Percentiles rank a stretch among this genome's conserved stretches.
phyloP scores from a whole-genome alignment of 371 early-diverging fungal species.

The Lichtheimia ramosa region DNA sequence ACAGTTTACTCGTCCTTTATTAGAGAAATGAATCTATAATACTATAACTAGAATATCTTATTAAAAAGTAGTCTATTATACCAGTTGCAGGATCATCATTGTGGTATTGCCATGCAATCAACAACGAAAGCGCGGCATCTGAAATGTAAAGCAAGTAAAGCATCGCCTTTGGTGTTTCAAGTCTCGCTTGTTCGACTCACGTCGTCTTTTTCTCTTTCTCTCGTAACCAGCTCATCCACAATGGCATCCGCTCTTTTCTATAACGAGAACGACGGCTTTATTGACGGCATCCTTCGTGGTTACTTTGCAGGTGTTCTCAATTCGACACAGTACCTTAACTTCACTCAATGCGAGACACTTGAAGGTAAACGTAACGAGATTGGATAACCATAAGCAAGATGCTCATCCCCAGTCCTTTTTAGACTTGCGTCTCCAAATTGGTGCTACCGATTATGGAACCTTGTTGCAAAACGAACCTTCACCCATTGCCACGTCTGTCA shows the following conservation, averaged over 20 bases:
- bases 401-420: not conserved
- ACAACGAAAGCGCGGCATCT: too few species aligned
- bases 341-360: slow-evolving; percentile 97
- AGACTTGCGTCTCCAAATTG: slow-evolving; percentile 79
- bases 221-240: not conserved
- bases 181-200: not conserved
- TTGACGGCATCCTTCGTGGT: slow-evolving; percentile 95
- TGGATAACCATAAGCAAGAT: not conserved
- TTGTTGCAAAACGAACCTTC: slow-evolving; percentile 95
- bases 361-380: slow-evolving; percentile 68
- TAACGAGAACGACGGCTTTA: slow-evolving; percentile 90
- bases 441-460: slow-evolving; percentile 94
- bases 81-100: too few species aligned
- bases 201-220: not conserved
- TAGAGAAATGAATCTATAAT: too few species aligned
- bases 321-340: slow-evolving; percentile 83
- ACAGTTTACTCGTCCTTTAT: too few species aligned
- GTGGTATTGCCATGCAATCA: too few species aligned
- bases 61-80: too few species aligned
- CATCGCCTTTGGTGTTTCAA: not conserved
- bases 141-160: too few species aligned
- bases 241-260: slow-evolving; percentile 80
- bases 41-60: too few species aligned
- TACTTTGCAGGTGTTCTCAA: slow-evolving; percentile 88
- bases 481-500: slow-evolving; percentile 91